Conservation (phyloP, 768 basidiomycete genomes). For the Hemileccinum impolitum region DNA sequence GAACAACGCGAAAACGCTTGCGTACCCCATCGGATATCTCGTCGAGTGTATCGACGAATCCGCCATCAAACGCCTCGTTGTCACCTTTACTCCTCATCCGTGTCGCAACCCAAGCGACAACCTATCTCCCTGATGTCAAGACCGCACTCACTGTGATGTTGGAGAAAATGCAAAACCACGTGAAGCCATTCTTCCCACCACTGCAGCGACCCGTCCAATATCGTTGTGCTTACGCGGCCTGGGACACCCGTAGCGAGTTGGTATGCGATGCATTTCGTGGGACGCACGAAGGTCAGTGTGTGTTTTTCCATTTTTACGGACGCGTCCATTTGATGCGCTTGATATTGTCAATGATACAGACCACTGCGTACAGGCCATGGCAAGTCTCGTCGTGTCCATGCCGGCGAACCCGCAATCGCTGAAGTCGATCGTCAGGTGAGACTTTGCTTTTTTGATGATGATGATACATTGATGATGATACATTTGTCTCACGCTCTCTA, state of each 20-base stretch:
- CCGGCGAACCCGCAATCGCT: conserved; percentile 61
- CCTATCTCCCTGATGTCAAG: conserved; percentile 92
- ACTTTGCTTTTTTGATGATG: conserved; percentile 9
- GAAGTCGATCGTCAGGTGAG: conserved; percentile 65
- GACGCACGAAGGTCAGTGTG: conserved; percentile 65
- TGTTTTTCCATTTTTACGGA: not conserved
- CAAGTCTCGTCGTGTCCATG: conserved; percentile 58
- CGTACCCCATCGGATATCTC: conserved; percentile 94
- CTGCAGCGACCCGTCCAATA: conserved; percentile 79
- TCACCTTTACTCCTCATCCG: conserved; percentile 92
- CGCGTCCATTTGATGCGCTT: not conserved
- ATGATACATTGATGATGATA: too few species aligned
- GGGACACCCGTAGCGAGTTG: conserved; percentile 71
- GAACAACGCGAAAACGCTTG: conserved; percentile 94
- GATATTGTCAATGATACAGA: conserved; percentile 48
- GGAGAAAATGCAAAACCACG: conserved; percentile 79
- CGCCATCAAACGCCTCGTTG: conserved; percentile 93
- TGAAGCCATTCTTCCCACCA: conserved; percentile 98
- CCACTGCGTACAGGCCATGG: conserved; percentile 64
- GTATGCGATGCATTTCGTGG: conserved; percentile 77
- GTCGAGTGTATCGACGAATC: conserved; percentile 81
- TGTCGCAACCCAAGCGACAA: conserved; percentile 85
- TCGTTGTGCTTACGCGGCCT: conserved; percentile 76
- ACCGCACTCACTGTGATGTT: conserved; percentile 84
- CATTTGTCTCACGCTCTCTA: conserved; percentile 4